Conservation (phyloP, 495 filamentous ascomycete species). For the Penicillium riverlandense region DNA sequence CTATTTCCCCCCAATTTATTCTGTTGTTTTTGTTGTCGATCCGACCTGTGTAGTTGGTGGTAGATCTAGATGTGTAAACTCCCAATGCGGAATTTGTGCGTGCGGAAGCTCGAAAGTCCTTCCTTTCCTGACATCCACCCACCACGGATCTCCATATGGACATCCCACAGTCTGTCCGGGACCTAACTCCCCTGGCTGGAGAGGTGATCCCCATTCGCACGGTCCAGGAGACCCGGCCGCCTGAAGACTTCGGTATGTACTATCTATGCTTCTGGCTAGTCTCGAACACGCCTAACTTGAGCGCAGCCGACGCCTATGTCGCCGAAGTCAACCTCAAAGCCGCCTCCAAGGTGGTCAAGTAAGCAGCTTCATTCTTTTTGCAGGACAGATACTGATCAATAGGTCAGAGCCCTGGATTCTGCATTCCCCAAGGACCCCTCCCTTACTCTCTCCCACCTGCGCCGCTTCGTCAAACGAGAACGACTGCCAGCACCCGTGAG, state of each 20-base stretch:
- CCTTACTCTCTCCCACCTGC: slow-evolving; percentile 67
- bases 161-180: slow-evolving; percentile 11
- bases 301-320: slow-evolving; percentile 34
- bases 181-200: slow-evolving; percentile 23
- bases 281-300: slow-evolving; percentile 4
- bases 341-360: slow-evolving; percentile 43
- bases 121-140: too few relatives aligned
- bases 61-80: too few relatives aligned
- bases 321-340: slow-evolving; percentile 37
- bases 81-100: too few relatives aligned
- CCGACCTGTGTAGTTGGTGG: neutral
- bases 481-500: slow-evolving; percentile 52
- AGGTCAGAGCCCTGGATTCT: slow-evolving; percentile 31
- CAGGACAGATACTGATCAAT: neutral
- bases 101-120: too few relatives aligned
- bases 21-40: neutral
- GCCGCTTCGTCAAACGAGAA: slow-evolving; percentile 67
- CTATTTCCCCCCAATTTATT: slow-evolving; percentile 6
- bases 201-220: slow-evolving; percentile 29
- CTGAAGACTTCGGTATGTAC: slow-evolving; percentile 31
- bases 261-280: neutral
- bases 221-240: slow-evolving; percentile 33
- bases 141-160: slow-evolving; percentile 12
- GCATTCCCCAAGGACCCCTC: slow-evolving; percentile 48
- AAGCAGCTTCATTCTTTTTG: slow-evolving; percentile 1